These are phyloP conservation scores for Logfia minima DNA, from an alignment of 129 eudicot species.

Conservation along the genomic window DNA sequence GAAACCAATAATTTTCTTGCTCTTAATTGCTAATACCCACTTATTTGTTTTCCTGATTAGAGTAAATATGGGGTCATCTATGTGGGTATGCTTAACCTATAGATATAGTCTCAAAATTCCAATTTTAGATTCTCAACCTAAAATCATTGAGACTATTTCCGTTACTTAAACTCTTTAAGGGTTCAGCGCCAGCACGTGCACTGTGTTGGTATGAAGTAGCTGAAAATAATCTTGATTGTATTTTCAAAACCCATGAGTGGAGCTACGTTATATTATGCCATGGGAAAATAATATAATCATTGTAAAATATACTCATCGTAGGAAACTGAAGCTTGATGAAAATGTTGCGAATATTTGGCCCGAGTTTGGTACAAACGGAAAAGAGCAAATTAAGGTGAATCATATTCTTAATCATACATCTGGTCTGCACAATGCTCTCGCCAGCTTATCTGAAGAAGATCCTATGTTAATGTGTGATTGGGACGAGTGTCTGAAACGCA, in stretches of 20 bases:
- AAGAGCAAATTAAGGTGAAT: conserved; percentile 83
- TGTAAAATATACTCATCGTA: conserved; percentile 26
- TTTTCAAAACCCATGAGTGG: not conserved
- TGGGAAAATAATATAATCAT: not conserved
- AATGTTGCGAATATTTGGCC: conserved; percentile 78
- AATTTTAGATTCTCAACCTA: not conserved
- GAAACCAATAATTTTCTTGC: conserved; percentile 7
- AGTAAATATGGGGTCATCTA: not conserved
- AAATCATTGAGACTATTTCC: not conserved
- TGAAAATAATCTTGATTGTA: not conserved
- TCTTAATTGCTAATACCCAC: not conserved
- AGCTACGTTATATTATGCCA: not conserved
- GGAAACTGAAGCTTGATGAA: conserved; percentile 87
- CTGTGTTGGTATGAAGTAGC: not conserved
- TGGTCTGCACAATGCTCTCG: conserved; percentile 85
- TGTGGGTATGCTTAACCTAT: not conserved
- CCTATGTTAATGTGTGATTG: conserved; percentile 70
- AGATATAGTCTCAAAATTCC: not conserved
- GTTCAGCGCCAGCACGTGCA: not conserved
- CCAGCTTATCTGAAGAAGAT: conserved; percentile 52
- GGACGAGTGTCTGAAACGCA: conserved; percentile 71
- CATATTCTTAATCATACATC: conserved; percentile 96
- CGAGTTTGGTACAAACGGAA: conserved; percentile 68
- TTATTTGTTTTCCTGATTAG: not conserved
- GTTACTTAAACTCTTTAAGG: not conserved